Evolutionary conservation across 257 asterid genomes (phyloP).

Genomic region (Misopates orontium): DNA sequence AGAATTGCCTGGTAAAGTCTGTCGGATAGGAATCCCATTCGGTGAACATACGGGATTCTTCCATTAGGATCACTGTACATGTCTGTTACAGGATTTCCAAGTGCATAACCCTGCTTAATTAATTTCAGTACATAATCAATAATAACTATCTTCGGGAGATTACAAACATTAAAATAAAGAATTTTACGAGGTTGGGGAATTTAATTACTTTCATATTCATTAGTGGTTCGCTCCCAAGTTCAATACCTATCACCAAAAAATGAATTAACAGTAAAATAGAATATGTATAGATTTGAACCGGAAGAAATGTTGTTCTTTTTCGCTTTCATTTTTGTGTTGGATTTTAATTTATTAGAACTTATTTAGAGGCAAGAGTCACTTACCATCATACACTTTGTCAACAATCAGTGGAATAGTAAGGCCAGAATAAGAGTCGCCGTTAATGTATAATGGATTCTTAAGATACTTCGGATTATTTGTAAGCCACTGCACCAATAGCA

Average conservation of each 20-base stretch:
- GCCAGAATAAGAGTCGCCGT: conserved; percentile 31
- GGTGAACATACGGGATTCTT: conserved; percentile 34
- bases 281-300: background rate
- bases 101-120: conserved; percentile 33
- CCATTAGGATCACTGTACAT: background rate
- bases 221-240: background rate
- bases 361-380: background rate
- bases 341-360: background rate
- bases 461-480: conserved; percentile 24
- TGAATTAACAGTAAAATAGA: background rate
- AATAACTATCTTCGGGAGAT: background rate
- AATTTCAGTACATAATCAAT: background rate
- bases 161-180: background rate
- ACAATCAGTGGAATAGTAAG: conserved; percentile 16
- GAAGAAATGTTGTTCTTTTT: background rate
- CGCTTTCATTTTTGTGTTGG: background rate
- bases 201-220: conserved; percentile 26
- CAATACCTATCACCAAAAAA: conserved; percentile 15
- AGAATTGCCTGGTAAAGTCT: conserved; percentile 29
- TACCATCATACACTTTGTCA: conserved; percentile 20
- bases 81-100: conserved; percentile 37
- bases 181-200: background rate
- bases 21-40: conserved; percentile 39
- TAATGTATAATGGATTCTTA: conserved; percentile 27
- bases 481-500: conserved; percentile 28